These are phyloP conservation scores for Apiospora saccharicola DNA, from an alignment of 2,329 filamentous ascomycete genomes.

Conservation along the genomic window DNA sequence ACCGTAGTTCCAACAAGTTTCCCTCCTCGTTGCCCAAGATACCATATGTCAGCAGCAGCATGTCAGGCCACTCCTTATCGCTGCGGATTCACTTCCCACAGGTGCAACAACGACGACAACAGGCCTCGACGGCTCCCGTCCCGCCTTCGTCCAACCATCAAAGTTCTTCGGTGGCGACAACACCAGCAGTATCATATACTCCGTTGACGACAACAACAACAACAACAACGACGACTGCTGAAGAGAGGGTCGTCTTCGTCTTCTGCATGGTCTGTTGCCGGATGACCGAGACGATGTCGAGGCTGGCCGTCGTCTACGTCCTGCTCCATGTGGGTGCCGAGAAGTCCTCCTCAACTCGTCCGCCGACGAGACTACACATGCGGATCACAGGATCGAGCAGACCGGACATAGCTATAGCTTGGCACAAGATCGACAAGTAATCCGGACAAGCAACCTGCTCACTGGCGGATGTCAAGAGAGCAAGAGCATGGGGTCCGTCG, in stretches of 20 bases:
- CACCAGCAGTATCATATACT: background rate
- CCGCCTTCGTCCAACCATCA: background rate
- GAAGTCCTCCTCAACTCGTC: background rate
- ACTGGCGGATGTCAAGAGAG: background rate
- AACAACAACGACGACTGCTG: background rate
- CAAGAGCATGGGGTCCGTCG: too few relatives aligned
- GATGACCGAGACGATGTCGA: slow-evolving; percentile 4
- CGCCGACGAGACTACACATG: slow-evolving; percentile 3
- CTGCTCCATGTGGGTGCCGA: background rate
- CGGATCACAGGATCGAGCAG: background rate
- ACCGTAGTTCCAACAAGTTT: background rate
- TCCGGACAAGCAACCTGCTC: background rate
- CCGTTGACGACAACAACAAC: background rate
- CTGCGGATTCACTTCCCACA: background rate
- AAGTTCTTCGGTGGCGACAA: background rate
- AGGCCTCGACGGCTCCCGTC: background rate
- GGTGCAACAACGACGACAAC: background rate
- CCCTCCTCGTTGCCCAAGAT: background rate
- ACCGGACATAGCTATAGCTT: background rate
- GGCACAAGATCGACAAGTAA: background rate
- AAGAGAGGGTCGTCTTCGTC: background rate
- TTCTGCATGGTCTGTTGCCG: background rate
- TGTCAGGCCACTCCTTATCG: background rate
- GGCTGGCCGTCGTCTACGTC: background rate
- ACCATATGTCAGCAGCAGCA: background rate